Conservation (phyloP, 2,329 filamentous ascomycete species). For the Exophiala viscosa region DNA sequence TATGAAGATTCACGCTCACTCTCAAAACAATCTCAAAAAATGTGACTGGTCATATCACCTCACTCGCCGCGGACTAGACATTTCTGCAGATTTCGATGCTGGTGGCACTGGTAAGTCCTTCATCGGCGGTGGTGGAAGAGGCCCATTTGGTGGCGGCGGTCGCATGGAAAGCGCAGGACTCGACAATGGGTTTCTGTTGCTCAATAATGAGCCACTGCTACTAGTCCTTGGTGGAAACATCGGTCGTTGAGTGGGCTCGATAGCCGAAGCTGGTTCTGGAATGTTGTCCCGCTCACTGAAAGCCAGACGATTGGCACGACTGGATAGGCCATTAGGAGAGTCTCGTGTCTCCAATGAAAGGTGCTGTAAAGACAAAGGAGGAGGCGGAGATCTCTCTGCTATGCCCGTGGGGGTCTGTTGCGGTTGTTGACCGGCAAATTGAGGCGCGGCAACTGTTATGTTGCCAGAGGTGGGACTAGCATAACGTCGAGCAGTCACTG, state of each 20-base stretch:
- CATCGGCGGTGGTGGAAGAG: conserved; percentile 56
- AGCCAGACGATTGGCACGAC: conserved; percentile 20
- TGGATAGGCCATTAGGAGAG: conserved; percentile 31
- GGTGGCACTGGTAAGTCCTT: conserved; percentile 26
- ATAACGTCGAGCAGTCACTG: conserved; percentile 30
- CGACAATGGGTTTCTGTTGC: conserved; percentile 31
- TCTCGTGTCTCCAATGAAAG: conserved; percentile 42
- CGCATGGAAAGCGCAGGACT: conserved; percentile 64
- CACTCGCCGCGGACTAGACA: conserved; percentile 21
- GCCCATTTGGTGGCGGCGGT: conserved; percentile 54
- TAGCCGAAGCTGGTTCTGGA: conserved; percentile 36
- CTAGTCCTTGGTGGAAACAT: conserved; percentile 41
- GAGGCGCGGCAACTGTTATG: conserved; percentile 57
- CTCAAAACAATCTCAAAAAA: conserved; percentile 6
- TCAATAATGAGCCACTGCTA: conserved; percentile 21
- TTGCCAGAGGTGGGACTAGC: conserved; percentile 68
- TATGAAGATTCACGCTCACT: conserved; percentile 9
- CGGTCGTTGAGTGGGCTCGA: conserved; percentile 38
- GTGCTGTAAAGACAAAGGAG: conserved; percentile 42
- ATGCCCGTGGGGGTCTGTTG: conserved; percentile 26
- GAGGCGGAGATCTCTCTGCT: conserved; percentile 33
- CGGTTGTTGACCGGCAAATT: conserved; percentile 30
- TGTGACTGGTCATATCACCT: conserved; percentile 9
- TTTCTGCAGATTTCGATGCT: conserved; percentile 16
- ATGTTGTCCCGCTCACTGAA: conserved; percentile 26